Percentiles rank a stretch among this genome's conserved stretches.
Evolutionary conservation across 2,329 filamentous ascomycete genomes (phyloP).

Genomic region (Stylonectria norvegica): DNA sequence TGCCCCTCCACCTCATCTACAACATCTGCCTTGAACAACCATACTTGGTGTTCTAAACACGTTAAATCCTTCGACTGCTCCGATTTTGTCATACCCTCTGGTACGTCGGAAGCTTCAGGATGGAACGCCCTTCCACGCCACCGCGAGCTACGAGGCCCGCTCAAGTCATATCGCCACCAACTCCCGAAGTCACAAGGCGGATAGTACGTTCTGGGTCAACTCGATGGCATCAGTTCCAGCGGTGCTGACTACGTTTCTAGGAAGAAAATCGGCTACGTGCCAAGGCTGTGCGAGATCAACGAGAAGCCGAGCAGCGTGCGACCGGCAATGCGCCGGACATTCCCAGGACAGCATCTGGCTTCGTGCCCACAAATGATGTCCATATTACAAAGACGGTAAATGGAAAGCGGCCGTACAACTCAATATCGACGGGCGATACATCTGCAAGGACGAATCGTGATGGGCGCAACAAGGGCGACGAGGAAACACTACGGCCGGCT

Average conservation of each 20-base stretch:
- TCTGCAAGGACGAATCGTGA: constrained; percentile 64
- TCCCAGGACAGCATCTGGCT: constrained; percentile 60
- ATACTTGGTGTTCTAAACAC: too few species aligned
- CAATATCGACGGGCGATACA: constrained; percentile 50
- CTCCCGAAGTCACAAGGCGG: constrained; percentile 52
- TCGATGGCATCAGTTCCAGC: too few species aligned
- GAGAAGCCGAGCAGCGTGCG: constrained; percentile 59
- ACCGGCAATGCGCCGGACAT: constrained; percentile 40
- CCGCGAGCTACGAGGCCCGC: constrained; percentile 34
- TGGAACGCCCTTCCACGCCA: constrained; percentile 49
- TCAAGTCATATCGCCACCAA: constrained; percentile 44
- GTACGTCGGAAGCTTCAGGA: constrained; percentile 22
- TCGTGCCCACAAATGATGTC: constrained; percentile 66
- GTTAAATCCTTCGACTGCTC: too few species aligned
- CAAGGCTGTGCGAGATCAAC: constrained; percentile 77
- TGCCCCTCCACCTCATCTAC: constrained; percentile 27
- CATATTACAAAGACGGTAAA: constrained; percentile 43
- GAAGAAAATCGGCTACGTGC: constrained; percentile 85
- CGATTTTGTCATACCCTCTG: too few species aligned
- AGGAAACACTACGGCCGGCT: constrained; percentile 64
- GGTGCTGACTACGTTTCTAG: constrained; percentile 41
- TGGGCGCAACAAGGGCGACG: constrained; percentile 52
- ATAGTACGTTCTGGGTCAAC: constrained; percentile 42
- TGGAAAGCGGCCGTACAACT: constrained; percentile 67
- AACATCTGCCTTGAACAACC: constrained; percentile 5